phyloP scores from a whole-genome alignment of 23 red algal genomes.

The Pyropia yezoensis region DNA sequence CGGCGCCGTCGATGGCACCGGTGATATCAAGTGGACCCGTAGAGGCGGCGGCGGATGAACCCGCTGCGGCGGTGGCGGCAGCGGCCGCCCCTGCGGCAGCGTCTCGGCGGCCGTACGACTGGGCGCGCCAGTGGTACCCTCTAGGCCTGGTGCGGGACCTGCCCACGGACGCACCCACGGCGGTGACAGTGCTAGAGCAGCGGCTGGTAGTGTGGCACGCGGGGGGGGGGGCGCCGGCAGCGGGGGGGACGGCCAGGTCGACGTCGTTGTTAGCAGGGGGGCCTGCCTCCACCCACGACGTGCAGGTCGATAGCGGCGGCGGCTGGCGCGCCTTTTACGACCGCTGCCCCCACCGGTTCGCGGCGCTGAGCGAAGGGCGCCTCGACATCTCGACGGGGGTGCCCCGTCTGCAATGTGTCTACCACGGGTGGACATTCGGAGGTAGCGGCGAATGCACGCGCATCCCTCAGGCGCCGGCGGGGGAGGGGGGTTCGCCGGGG shows the following conservation, averaged over 20 bases:
- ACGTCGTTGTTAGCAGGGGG: no score
- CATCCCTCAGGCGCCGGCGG: slow-evolving; percentile 10
- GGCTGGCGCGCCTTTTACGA: slow-evolving; percentile 31
- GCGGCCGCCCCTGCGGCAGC: no score
- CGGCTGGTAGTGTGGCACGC: slow-evolving; percentile 28
- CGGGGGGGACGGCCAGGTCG: no score
- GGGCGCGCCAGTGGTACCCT: slow-evolving; percentile 49
- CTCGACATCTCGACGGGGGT: neutral
- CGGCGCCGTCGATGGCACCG: no score
- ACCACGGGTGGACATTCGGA: slow-evolving; percentile 44
- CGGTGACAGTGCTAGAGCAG: slow-evolving; percentile 5
- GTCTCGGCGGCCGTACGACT: slow-evolving; percentile 1
- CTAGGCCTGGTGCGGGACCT: slow-evolving; percentile 22
- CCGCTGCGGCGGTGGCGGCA: no score
- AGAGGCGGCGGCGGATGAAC: no score
- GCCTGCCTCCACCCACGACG: no score
- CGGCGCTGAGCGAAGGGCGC: slow-evolving; percentile 25
- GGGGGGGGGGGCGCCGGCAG: neutral
- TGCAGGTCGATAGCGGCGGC: no score
- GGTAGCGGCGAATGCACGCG: slow-evolving; percentile 4
- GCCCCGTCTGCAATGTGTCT: slow-evolving; percentile 26
- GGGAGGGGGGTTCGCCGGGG: neutral
- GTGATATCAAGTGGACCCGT: no score
- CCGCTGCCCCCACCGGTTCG: slow-evolving; percentile 46
- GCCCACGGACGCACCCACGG: neutral